Percentiles rank a stretch among this genome's conserved stretches.
Conservation (phyloP, 192 early-diverging fungal species). For the Coemansia sp. region DNA sequence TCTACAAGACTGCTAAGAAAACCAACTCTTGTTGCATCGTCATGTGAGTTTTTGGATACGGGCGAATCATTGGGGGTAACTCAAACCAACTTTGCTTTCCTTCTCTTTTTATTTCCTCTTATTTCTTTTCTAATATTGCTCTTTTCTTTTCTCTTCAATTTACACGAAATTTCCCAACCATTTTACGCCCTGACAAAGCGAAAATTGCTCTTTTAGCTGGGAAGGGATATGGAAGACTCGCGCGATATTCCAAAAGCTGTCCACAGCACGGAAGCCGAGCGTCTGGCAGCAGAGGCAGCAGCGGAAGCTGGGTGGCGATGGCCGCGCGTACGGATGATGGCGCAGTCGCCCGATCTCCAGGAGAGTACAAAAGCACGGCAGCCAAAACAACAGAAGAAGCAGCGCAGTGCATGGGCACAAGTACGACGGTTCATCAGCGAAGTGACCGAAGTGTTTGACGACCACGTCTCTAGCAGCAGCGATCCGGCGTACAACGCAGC, state of each 20-base stretch:
- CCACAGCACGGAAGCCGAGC: slow-evolving; percentile 28
- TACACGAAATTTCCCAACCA: background rate
- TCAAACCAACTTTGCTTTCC: background rate
- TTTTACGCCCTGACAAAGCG: background rate
- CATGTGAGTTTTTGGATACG: slow-evolving; percentile 32
- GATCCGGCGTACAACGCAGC: no score
- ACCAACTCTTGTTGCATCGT: slow-evolving; percentile 58
- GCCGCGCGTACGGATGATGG: slow-evolving; percentile 54
- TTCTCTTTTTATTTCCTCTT: background rate
- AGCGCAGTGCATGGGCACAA: slow-evolving; percentile 34
- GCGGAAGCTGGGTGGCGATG: slow-evolving; percentile 49
- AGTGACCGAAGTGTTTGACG: slow-evolving; percentile 45
- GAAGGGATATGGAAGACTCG: slow-evolving; percentile 14
- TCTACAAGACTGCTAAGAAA: slow-evolving; percentile 96
- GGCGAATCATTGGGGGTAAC: background rate
- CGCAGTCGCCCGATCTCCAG: slow-evolving; percentile 46
- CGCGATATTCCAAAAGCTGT: slow-evolving; percentile 19
- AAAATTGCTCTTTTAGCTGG: no score
- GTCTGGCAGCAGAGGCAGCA: slow-evolving; percentile 39
- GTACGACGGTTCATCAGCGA: slow-evolving; percentile 33
- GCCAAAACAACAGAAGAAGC: background rate
- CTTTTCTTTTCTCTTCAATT: slow-evolving; percentile 10
- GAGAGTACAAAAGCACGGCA: background rate
- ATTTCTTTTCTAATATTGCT: slow-evolving; percentile 1
- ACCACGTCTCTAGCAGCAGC: background rate